Conservation (phyloP, 805 yeast genomes). For the Starmera amethionina region DNA sequence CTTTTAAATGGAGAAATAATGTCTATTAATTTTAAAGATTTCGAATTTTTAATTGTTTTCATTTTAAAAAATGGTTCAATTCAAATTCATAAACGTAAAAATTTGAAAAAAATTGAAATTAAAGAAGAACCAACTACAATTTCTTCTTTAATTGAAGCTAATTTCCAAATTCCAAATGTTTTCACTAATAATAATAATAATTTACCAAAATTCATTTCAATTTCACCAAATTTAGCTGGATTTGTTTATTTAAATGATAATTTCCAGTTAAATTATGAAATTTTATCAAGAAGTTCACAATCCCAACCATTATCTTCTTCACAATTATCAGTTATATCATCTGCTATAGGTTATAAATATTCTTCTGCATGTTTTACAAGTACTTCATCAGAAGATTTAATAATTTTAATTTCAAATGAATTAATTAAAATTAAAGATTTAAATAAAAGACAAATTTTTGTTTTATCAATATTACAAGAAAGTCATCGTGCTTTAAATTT, state of each 20-base stretch:
- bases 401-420: slow-evolving; percentile 44
- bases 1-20: slow-evolving; percentile 16
- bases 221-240: slow-evolving; percentile 45
- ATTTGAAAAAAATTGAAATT: slow-evolving; percentile 10
- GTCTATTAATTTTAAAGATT: slow-evolving; percentile 24
- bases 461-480: slow-evolving; percentile 44
- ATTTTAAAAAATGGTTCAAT: slow-evolving; percentile 33
- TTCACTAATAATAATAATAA: no score
- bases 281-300: background rate
- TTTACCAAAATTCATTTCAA: slow-evolving; percentile 25
- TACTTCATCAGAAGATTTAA: slow-evolving; percentile 59
- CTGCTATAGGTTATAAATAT: slow-evolving; percentile 56
- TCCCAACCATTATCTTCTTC: background rate
- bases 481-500: slow-evolving; percentile 69
- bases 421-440: slow-evolving; percentile 20
- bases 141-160: slow-evolving; percentile 37
- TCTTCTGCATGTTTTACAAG: slow-evolving; percentile 64
- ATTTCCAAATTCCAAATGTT: slow-evolving; percentile 28
- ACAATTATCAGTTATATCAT: slow-evolving; percentile 29
- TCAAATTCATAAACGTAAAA: slow-evolving; percentile 33
- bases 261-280: slow-evolving; percentile 8
- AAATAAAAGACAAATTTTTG: slow-evolving; percentile 23
- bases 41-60: slow-evolving; percentile 31
- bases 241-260: slow-evolving; percentile 22
- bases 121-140: slow-evolving; percentile 23